Evolutionary conservation across 192 early-diverging fungal species (phyloP).

Genomic region (Coemansia umbellata): DNA sequence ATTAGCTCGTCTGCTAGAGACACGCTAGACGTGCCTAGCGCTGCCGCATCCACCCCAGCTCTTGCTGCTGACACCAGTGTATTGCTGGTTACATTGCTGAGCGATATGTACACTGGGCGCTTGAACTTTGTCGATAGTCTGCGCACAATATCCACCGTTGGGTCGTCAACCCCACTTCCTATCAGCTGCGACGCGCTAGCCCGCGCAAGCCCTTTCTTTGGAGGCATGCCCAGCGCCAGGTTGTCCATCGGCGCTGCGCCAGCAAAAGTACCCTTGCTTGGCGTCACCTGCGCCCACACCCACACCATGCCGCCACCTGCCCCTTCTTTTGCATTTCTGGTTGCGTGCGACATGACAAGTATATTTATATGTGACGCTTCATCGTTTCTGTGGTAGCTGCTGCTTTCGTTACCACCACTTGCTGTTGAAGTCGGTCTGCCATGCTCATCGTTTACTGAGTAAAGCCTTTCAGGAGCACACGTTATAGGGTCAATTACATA

Average conservation of each 20-base stretch:
- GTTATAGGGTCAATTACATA: slow-evolving; percentile 31
- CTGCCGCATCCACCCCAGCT: background rate
- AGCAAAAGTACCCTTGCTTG: background rate
- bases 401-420: background rate
- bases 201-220: slow-evolving; percentile 2
- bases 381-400: background rate
- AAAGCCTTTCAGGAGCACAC: slow-evolving; percentile 9
- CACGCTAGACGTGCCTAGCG: slow-evolving; percentile 12
- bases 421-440: background rate
- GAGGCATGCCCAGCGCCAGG: slow-evolving; percentile 41
- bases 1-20: slow-evolving; percentile 28
- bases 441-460: slow-evolving; percentile 1
- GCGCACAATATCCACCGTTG: slow-evolving; percentile 30
- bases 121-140: slow-evolving; percentile 32
- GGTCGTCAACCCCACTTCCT: slow-evolving; percentile 27
- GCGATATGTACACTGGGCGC: slow-evolving; percentile 38
- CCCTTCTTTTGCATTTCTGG: background rate
- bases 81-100: slow-evolving; percentile 16
- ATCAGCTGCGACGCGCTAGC: slow-evolving; percentile 33
- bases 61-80: background rate
- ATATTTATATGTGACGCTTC: slow-evolving; percentile 29
- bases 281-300: slow-evolving; percentile 44
- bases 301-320: slow-evolving; percentile 32
- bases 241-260: slow-evolving; percentile 14
- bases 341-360: slow-evolving; percentile 29